Conservation (phyloP, 2,329 filamentous ascomycete genomes). For the Pseudocercospora fijiensis region DNA sequence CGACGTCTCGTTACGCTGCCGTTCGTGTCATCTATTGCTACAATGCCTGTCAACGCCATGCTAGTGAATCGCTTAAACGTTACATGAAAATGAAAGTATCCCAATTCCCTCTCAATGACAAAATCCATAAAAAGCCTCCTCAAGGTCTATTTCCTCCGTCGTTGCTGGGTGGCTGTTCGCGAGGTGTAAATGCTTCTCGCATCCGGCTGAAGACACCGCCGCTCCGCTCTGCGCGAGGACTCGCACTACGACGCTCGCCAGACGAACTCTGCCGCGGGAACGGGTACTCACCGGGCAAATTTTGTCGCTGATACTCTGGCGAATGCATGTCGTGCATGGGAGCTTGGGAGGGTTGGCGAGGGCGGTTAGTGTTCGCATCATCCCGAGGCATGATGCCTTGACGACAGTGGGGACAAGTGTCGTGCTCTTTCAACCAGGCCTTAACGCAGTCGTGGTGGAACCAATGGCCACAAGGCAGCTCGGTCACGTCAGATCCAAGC, state of each 20-base stretch:
- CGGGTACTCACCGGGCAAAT: constrained; percentile 26
- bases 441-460: constrained; percentile 82
- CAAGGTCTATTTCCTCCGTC: constrained; percentile 11
- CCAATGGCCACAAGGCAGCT: constrained; percentile 88
- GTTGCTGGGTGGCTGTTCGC: constrained; percentile 8
- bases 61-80: constrained; percentile 7
- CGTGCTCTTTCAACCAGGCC: constrained; percentile 83
- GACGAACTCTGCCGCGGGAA: constrained; percentile 23
- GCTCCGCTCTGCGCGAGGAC: constrained; percentile 16
- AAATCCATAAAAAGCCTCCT: background rate
- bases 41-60: constrained; percentile 15
- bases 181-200: constrained; percentile 34
- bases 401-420: constrained; percentile 85
- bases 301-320: constrained; percentile 28
- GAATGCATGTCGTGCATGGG: constrained; percentile 35
- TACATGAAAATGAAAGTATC: constrained; percentile 1
- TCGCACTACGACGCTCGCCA: constrained; percentile 17
- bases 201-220: constrained; percentile 35
- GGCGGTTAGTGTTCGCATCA: constrained; percentile 21
- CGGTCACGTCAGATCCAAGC: constrained; percentile 69
- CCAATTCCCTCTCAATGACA: background rate
- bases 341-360: constrained; percentile 32
- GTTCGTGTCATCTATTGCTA: constrained; percentile 15
- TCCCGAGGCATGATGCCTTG: constrained; percentile 50
- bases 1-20: constrained; percentile 8